These are phyloP conservation scores for Penicillium goetzii DNA, from an alignment of 495 filamentous ascomycete species.

Conservation along the genomic window DNA sequence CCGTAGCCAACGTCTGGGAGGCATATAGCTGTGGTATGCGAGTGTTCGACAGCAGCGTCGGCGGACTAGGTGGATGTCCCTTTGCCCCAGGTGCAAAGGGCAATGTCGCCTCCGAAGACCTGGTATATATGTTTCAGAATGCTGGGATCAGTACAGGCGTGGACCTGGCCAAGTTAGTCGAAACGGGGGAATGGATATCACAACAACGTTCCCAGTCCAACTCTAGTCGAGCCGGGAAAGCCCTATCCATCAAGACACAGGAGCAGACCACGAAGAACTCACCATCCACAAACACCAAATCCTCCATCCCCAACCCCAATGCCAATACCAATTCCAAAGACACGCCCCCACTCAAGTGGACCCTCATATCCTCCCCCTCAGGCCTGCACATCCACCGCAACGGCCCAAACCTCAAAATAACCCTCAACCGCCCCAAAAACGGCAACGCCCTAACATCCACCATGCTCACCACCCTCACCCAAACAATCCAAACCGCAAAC, in stretches of 20 bases:
- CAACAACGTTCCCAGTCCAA: constrained; percentile 30
- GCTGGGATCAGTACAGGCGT: constrained; percentile 45
- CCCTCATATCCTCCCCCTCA: constrained; percentile 17
- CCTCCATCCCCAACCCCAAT: too few relatives aligned
- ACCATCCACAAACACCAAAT: background rate
- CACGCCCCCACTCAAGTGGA: constrained; percentile 19
- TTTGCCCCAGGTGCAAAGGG: constrained; percentile 53
- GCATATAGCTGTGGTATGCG: constrained; percentile 44
- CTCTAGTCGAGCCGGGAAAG: constrained; percentile 39
- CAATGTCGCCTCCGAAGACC: constrained; percentile 48
- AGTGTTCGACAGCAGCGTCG: constrained; percentile 50
- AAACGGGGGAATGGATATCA: constrained; percentile 47
- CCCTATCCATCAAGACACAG: constrained; percentile 26
- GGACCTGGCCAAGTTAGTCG: constrained; percentile 36
- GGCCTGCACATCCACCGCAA: constrained; percentile 27
- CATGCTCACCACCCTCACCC: constrained; percentile 35
- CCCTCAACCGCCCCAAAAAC: constrained; percentile 38
- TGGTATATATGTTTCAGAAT: constrained; percentile 47
- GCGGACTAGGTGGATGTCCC: constrained; percentile 51
- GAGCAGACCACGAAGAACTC: background rate
- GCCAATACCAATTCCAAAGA: constrained; percentile 3
- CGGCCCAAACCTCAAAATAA: constrained; percentile 36
- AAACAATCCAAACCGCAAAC: constrained; percentile 24
- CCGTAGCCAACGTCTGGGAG: constrained; percentile 47
- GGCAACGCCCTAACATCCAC: constrained; percentile 39